These are phyloP conservation scores for Glycine soja DNA, from an alignment of 306 rosid genomes.

Conservation along the genomic window DNA sequence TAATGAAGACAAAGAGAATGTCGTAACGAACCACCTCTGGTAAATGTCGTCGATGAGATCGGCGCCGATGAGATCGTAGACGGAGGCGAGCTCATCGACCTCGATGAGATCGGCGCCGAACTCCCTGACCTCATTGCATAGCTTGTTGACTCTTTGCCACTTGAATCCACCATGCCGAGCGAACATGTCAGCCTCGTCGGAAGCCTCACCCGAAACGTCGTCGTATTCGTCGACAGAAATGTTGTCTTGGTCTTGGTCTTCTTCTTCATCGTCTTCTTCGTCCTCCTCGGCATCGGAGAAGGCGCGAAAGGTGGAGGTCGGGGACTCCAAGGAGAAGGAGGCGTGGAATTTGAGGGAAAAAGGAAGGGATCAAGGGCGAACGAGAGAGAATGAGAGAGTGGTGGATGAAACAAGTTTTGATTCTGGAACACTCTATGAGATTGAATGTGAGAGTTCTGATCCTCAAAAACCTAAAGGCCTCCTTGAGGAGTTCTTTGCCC, in stretches of 20 bases:
- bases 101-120: constrained; percentile 83
- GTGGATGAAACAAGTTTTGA: too few species aligned
- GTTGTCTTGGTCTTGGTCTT: constrained; percentile 53
- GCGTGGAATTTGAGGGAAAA: too few species aligned
- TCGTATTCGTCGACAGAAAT: constrained; percentile 84
- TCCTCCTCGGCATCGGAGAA: constrained; percentile 68
- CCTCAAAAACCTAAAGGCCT: too few species aligned
- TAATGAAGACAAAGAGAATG: too few species aligned
- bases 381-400: constrained; percentile 38
- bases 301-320: too few species aligned
- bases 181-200: constrained; percentile 51
- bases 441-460: too few species aligned
- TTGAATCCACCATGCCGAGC: constrained; percentile 57
- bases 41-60: too few species aligned
- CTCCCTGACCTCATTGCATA: constrained; percentile 69
- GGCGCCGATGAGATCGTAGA: too few species aligned
- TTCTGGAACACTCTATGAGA: too few species aligned
- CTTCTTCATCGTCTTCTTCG: constrained; percentile 43
- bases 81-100: constrained; percentile 75
- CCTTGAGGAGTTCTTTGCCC: too few species aligned
- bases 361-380: constrained; percentile 42
- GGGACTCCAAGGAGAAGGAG: too few species aligned
- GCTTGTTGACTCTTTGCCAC: constrained; percentile 95
- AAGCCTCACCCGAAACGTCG: constrained; percentile 59
- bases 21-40: too few species aligned